phyloP scores from a whole-genome alignment of 352 stramenopile genomes.

The Salisapilia sapeloensis region DNA sequence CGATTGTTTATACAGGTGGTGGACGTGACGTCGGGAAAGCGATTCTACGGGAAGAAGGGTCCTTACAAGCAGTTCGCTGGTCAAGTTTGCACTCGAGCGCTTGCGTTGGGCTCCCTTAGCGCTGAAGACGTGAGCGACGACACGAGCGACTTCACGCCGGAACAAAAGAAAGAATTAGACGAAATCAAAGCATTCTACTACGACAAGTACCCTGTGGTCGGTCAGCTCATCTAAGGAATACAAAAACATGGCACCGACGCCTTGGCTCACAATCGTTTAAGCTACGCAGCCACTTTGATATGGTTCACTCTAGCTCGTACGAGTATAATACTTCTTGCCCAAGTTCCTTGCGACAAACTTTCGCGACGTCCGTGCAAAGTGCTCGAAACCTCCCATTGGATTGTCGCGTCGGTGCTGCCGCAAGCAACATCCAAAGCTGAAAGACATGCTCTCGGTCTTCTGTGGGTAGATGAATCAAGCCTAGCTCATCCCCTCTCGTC shows the following conservation, averaged over 20 bases:
- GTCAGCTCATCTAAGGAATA: slow-evolving; percentile 4
- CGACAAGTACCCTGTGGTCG: slow-evolving; percentile 73
- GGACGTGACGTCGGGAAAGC: slow-evolving; percentile 46
- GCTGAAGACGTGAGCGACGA: slow-evolving; percentile 58
- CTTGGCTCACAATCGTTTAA: neutral
- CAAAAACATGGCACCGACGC: neutral
- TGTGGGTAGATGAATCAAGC: slow-evolving; percentile 13
- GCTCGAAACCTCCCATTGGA: slow-evolving; percentile 40
- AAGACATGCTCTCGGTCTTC: slow-evolving; percentile 35
- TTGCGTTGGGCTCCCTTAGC: slow-evolving; percentile 43
- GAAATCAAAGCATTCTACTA: slow-evolving; percentile 68
- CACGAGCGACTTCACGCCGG: slow-evolving; percentile 41
- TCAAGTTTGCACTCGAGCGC: slow-evolving; percentile 58
- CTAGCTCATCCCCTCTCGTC: slow-evolving; percentile 14
- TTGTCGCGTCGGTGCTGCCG: slow-evolving; percentile 25
- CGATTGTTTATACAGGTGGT: slow-evolving; percentile 16
- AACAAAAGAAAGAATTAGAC: slow-evolving; percentile 33
- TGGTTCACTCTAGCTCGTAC: slow-evolving; percentile 26
- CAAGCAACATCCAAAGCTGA: slow-evolving; percentile 31
- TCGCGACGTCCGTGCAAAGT: slow-evolving; percentile 47
- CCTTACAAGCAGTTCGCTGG: slow-evolving; percentile 60
- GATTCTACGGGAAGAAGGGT: slow-evolving; percentile 62
- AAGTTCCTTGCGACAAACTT: slow-evolving; percentile 54
- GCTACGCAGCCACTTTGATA: neutral
- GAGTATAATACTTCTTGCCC: slow-evolving; percentile 29